phyloP scores from a whole-genome alignment of 805 yeast genomes.

The Starmerella khaoyaiensis region DNA sequence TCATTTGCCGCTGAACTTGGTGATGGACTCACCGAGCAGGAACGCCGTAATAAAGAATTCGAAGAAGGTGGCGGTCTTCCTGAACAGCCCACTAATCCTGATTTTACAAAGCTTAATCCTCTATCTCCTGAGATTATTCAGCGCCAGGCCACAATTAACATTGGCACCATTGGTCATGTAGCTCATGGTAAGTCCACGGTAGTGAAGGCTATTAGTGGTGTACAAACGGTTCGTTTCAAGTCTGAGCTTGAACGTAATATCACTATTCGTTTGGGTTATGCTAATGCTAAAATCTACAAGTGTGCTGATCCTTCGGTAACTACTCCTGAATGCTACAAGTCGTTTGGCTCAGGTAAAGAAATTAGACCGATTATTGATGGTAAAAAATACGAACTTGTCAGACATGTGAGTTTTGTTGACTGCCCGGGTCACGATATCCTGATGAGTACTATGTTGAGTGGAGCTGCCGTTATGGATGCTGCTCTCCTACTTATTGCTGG shows the following conservation, averaged over 20 bases:
- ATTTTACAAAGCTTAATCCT: constrained; percentile 69
- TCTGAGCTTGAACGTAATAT: constrained; percentile 98
- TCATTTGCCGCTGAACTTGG: constrained; percentile 52
- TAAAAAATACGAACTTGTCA: constrained; percentile 71
- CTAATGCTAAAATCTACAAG: constrained; percentile 95
- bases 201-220: constrained; percentile 93
- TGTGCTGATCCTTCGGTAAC: constrained; percentile 77
- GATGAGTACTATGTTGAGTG: constrained; percentile 99
- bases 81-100: constrained; percentile 86
- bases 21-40: constrained; percentile 53
- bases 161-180: constrained; percentile 90
- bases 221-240: constrained; percentile 97
- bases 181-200: constrained; percentile 93
- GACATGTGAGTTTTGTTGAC: constrained; percentile 98
- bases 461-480: constrained; percentile 99
- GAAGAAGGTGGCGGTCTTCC: constrained; percentile 98
- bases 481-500: constrained; percentile 93
- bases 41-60: constrained; percentile 66
- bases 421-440: constrained; percentile 99
- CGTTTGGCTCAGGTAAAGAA: constrained; percentile 90
- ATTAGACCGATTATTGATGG: constrained; percentile 84
- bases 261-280: constrained; percentile 96
- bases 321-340: constrained; percentile 88
- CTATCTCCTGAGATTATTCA: constrained; percentile 81
- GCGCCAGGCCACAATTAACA: constrained; percentile 97